Percentiles rank a stretch among this genome's conserved stretches.
Evolutionary conservation across 2,329 filamentous ascomycete genomes (phyloP).

Genomic region (Ilyonectria mors-panacis): DNA sequence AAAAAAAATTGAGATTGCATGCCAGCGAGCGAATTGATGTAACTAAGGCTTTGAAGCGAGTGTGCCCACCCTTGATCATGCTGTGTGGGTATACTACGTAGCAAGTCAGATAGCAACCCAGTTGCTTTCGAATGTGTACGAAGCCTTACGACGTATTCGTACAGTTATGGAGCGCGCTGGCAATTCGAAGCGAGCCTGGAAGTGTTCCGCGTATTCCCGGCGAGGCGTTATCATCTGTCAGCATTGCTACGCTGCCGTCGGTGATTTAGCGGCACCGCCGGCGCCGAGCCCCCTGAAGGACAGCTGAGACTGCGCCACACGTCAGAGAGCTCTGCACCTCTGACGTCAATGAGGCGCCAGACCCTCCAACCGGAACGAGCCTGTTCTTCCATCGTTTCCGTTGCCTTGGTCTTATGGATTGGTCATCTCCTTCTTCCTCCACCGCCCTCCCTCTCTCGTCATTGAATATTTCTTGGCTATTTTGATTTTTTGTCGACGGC

Average conservation of each 20-base stretch:
- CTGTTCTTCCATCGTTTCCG: conserved; percentile 24
- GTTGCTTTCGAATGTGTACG: too few relatives aligned
- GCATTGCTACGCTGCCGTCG: background rate
- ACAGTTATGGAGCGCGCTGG: background rate
- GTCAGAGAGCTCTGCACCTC: background rate
- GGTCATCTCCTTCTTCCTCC: background rate
- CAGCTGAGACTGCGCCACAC: conserved; percentile 9
- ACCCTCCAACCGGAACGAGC: background rate
- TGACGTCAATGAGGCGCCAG: conserved; percentile 35
- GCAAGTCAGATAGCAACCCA: too few relatives aligned
- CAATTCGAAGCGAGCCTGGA: too few relatives aligned
- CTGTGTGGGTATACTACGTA: too few relatives aligned
- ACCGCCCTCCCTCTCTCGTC: background rate
- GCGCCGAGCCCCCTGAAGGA: conserved; percentile 15
- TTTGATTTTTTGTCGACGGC: background rate
- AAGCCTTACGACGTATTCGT: too few relatives aligned
- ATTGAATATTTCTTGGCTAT: background rate
- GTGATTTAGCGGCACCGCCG: background rate
- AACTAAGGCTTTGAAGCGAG: background rate
- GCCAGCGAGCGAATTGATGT: background rate
- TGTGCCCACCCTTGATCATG: background rate
- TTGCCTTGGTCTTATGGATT: conserved; percentile 8
- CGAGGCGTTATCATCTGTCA: conserved; percentile 10
- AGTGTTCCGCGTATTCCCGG: conserved; percentile 6
- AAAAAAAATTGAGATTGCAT: background rate